Evolutionary conservation across 495 filamentous ascomycete genomes (phyloP), one percentile per base, ranked within the genome.

Genomic region (Diplogelasinospora grovesii): DNA sequence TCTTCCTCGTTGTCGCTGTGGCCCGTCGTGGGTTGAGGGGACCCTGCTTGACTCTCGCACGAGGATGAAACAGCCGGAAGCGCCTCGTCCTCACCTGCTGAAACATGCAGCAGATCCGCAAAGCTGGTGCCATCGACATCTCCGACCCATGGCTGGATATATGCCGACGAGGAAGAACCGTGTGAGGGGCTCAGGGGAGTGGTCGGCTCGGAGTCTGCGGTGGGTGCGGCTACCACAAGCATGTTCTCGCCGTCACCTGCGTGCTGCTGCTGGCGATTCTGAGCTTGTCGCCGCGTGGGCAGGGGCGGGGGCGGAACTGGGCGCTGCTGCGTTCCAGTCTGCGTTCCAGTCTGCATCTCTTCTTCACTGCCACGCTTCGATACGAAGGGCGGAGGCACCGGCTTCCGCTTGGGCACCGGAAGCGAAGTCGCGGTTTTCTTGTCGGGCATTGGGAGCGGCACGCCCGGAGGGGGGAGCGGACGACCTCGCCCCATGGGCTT

Each of bases 401-500:
- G 63, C 24, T 66, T 64, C 15, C 57, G 63, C 36, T 64, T 87
- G 11, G 83, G 79, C 2, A 79, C 57, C 13, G 67, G 64, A 33
- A 73, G 69, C 0, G 80, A 68, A 14, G 71, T 64, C 7, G 69
- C 70, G 23, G 73, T 64, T 18, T 72, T 74, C 45, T 59, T 60
- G 5, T 74, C 72, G 11, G 78, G 73, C 30, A 67, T 69, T 3
- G 78, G 78, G 8, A 79, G 64, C 4, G 81, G 81, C 21, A 73
- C 77, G 23, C 82, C 79, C 5, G 85, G 84, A 6, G 77, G 82
- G n/a, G 86, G 85, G 2, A 90, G 68, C 5, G 82, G 82, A 11
- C 77, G 81, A 3, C 85, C 83, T 20, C 82, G 77, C 4, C 84
- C 82, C 58, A 90, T 85, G 22, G 85, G 82, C 48, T 79, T 73